Percentiles rank a stretch among this genome's conserved stretches.
phyloP scores from a whole-genome alignment of 2,329 filamentous ascomycete species.

The Myriangium duriaei region DNA sequence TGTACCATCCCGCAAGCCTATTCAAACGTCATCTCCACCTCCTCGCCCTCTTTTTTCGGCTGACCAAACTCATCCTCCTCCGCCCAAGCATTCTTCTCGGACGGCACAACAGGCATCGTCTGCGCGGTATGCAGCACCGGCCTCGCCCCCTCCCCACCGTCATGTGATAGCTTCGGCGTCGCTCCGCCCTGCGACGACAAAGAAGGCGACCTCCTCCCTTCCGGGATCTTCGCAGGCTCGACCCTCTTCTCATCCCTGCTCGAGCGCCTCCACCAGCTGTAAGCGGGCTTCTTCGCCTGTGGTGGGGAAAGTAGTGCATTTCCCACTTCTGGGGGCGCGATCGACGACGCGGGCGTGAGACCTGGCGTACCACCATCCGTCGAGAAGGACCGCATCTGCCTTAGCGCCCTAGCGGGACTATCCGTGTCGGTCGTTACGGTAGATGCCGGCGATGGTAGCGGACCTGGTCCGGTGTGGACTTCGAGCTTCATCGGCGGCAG shows the following conservation, averaged over 20 bases:
- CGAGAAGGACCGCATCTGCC: background rate
- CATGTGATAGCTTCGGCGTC: slow-evolving; percentile 2
- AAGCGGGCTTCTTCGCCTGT: slow-evolving; percentile 13
- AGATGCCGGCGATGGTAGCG: too few species aligned
- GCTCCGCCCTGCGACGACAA: background rate
- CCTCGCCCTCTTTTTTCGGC: slow-evolving; percentile 26
- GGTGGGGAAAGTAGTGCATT: slow-evolving; percentile 15
- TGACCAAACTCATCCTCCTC: slow-evolving; percentile 33
- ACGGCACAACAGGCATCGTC: slow-evolving; percentile 20
- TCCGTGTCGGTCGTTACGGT: slow-evolving; percentile 1
- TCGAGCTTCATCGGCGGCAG: slow-evolving; percentile 77
- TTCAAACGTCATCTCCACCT: slow-evolving; percentile 38
- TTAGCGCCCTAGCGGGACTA: background rate
- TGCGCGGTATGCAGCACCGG: slow-evolving; percentile 14
- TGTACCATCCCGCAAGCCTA: too few species aligned
- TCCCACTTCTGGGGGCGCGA: slow-evolving; percentile 14
- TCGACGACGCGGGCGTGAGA: slow-evolving; percentile 12
- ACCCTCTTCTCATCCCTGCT: slow-evolving; percentile 6
- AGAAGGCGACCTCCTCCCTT: too few species aligned
- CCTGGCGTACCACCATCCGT: slow-evolving; percentile 20
- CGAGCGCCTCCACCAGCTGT: slow-evolving; percentile 1
- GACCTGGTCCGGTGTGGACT: slow-evolving; percentile 14
- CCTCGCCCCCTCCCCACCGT: slow-evolving; percentile 10
- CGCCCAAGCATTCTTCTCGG: slow-evolving; percentile 38
- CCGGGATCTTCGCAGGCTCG: background rate